Percentiles rank a stretch among this genome's conserved stretches.
phyloP scores from a whole-genome alignment of 176 grass and related monocot genomes.

The Carex littledalei region DNA sequence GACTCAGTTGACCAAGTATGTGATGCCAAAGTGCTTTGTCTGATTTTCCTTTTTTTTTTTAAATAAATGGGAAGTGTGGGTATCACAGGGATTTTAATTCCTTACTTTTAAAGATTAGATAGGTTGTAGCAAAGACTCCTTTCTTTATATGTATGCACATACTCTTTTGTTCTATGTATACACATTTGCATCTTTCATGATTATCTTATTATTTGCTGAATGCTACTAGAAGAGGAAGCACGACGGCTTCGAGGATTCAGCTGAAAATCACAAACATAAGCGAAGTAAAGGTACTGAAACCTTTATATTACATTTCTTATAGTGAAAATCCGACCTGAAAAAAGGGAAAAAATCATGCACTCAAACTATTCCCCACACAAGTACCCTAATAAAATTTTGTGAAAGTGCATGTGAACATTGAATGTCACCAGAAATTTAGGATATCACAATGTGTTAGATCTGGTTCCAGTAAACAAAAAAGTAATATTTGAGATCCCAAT shows the following conservation, averaged over 20 bases:
- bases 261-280: constrained; percentile 37
- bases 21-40: not conserved
- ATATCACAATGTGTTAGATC: not conserved
- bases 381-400: not conserved
- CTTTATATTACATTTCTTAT: not conserved
- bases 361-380: not conserved
- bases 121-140: not conserved
- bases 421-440: not conserved
- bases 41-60: constrained; percentile 14
- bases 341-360: not conserved
- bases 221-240: constrained; percentile 39
- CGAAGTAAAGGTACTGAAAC: constrained; percentile 30
- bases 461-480: not conserved
- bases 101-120: not conserved
- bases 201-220: not conserved
- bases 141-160: not conserved
- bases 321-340: not conserved
- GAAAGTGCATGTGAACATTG: not conserved
- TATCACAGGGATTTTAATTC: not conserved
- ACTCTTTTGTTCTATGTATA: not conserved
- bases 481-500: not conserved
- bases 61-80: not conserved
- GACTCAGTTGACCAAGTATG: not conserved
- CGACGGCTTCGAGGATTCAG: constrained; percentile 33
- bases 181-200: not conserved